Conservation (phyloP, 1,284 basidiomycete genomes). For the Sanghuangporus sanghuang region DNA sequence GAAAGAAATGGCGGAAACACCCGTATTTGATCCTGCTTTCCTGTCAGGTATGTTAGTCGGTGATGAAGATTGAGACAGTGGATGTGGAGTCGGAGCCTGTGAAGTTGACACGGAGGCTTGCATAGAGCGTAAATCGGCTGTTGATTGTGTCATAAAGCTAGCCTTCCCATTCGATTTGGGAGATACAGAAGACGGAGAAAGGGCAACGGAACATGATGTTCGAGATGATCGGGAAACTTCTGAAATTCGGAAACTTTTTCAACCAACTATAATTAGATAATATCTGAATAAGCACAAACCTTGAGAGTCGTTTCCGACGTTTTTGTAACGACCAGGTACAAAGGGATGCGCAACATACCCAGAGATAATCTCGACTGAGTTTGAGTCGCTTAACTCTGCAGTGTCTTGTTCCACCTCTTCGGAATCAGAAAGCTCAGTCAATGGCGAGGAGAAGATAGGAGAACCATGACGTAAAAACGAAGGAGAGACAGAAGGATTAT, state of each 20-base stretch:
- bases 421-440: conserved; percentile 11
- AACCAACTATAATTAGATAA: neutral
- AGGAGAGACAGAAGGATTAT: neutral
- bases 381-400: conserved; percentile 12
- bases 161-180: neutral
- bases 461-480: neutral
- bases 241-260: neutral
- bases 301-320: neutral
- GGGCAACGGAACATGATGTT: neutral
- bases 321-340: conserved; percentile 6
- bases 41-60: neutral
- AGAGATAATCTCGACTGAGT: conserved; percentile 17
- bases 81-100: conserved; percentile 1
- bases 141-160: neutral
- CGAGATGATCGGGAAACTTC: neutral
- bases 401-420: conserved; percentile 3
- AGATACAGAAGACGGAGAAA: conserved; percentile 1
- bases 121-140: neutral
- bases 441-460: conserved; percentile 7
- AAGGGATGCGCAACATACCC: conserved; percentile 13
- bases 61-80: neutral
- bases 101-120: neutral
- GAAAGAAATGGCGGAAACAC: neutral
- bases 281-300: neutral
- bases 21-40: neutral